phyloP scores from a whole-genome alignment of 192 early-diverging fungal genomes.

The Mortierella alpina region DNA sequence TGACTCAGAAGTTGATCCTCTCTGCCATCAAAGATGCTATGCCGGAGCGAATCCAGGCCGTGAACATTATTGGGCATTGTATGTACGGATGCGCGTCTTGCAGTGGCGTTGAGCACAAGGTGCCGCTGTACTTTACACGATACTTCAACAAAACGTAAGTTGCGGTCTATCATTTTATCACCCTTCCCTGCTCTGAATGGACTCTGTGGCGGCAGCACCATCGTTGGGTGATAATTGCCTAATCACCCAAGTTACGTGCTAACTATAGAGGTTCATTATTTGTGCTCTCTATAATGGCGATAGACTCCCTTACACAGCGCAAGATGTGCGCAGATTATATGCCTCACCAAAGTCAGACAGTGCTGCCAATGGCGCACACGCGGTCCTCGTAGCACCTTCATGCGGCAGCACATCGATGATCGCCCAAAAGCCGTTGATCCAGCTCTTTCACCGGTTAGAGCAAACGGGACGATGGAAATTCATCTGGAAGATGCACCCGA shows the following conservation, averaged over 20 bases:
- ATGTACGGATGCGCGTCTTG: conserved; percentile 53
- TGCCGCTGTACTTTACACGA: conserved; percentile 54
- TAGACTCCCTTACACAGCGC: conserved; percentile 51
- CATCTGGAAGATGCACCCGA: conserved; percentile 56
- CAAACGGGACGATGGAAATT: conserved; percentile 47
- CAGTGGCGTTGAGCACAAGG: conserved; percentile 51
- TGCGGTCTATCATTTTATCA: background rate
- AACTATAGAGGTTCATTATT: background rate
- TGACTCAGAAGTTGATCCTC: conserved; percentile 37
- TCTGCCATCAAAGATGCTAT: conserved; percentile 37
- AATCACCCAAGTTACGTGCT: background rate
- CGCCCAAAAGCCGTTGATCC: conserved; percentile 42
- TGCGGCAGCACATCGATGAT: conserved; percentile 50
- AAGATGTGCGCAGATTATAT: conserved; percentile 23
- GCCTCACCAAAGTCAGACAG: background rate
- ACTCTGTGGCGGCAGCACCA: background rate
- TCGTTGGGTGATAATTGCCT: background rate
- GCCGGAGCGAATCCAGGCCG: conserved; percentile 33
- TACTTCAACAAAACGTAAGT: conserved; percentile 47
- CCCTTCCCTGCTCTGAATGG: background rate
- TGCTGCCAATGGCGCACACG: background rate
- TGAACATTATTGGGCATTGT: conserved; percentile 49
- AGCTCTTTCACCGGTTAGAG: conserved; percentile 47
- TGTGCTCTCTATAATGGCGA: background rate
- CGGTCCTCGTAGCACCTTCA: conserved; percentile 45